A percentile compares a stretch with the other conserved stretches of the same genome.
Conservation (phyloP, 345 rosid genomes). For the Anastatica hierochuntica region DNA sequence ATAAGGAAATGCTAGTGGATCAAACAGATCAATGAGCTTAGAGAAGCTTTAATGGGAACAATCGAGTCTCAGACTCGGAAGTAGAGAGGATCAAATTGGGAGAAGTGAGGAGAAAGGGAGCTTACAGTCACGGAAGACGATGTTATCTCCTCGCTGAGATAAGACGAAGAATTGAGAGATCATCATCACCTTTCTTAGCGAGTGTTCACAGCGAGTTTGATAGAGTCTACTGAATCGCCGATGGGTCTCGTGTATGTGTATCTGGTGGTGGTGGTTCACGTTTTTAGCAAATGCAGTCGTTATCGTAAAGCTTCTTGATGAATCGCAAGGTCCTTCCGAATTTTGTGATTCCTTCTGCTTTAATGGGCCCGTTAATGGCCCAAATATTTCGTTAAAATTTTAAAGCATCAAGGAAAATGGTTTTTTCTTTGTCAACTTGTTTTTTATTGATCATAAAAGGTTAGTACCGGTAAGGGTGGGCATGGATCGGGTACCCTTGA, state of each 20-base stretch:
- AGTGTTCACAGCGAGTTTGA: background rate
- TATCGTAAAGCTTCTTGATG: background rate
- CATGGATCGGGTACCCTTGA: too few relatives aligned
- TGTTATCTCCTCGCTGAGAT: constrained; percentile 94
- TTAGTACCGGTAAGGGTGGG: too few relatives aligned
- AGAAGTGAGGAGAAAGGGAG: background rate
- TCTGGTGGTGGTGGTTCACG: constrained; percentile 16
- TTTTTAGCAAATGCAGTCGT: constrained; percentile 10
- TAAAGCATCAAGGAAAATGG: too few relatives aligned
- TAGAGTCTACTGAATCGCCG: constrained; percentile 15
- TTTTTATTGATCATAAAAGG: too few relatives aligned
- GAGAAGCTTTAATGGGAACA: background rate
- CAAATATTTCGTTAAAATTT: too few relatives aligned
- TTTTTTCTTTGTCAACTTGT: too few relatives aligned
- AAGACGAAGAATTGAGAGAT: constrained; percentile 96
- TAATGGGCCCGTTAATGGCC: constrained; percentile 15
- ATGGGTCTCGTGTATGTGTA: constrained; percentile 2
- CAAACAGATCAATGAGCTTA: constrained; percentile 13
- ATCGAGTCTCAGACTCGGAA: background rate
- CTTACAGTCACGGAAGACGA: constrained; percentile 96
- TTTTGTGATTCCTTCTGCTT: background rate
- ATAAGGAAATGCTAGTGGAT: constrained; percentile 3
- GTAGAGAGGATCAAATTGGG: background rate
- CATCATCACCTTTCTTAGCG: constrained; percentile 32
- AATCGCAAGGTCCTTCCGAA: background rate